These are phyloP conservation scores for Calonectria multiphialidica DNA, from an alignment of 2,329 filamentous ascomycete species.

Conservation along the genomic window DNA sequence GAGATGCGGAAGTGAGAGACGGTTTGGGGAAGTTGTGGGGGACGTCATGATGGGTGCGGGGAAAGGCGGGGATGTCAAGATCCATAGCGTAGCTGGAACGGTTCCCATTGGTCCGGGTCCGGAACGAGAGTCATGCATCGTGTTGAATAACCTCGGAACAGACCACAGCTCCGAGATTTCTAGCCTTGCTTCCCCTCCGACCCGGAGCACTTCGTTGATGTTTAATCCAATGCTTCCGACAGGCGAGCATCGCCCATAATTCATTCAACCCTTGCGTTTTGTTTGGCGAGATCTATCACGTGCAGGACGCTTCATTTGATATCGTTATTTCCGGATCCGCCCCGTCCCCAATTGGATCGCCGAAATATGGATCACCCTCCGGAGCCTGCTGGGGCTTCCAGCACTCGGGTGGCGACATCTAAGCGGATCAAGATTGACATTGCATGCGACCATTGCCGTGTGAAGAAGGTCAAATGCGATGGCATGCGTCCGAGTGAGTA, in stretches of 20 bases:
- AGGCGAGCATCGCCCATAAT: not conserved
- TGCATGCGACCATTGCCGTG: constrained; percentile 57
- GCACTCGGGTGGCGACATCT: not conserved
- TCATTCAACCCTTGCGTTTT: not conserved
- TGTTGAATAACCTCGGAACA: constrained; percentile 1
- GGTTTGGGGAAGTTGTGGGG: not conserved
- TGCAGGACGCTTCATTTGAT: not conserved
- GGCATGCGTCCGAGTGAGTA: constrained; percentile 52
- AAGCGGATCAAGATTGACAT: constrained; percentile 59
- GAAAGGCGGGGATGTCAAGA: not conserved
- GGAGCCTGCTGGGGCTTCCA: not conserved
- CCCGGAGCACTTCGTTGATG: not conserved
- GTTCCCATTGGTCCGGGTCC: not conserved
- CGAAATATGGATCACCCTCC: constrained; percentile 20
- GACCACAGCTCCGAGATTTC: not conserved
- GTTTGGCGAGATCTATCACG: not conserved
- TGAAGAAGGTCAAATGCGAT: constrained; percentile 57
- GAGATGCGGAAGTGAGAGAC: constrained; percentile 39
- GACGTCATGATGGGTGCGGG: not conserved
- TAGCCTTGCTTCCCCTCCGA: not conserved
- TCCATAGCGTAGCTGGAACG: not conserved
- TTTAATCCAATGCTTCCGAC: constrained; percentile 3
- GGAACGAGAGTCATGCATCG: not conserved
- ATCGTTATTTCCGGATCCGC: constrained; percentile 6
- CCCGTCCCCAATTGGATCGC: not conserved